A percentile compares a stretch with the other conserved stretches of the same genome.
Evolutionary conservation across 208 protist genomes (phyloP).

Genomic region (Polymyxa betae): DNA sequence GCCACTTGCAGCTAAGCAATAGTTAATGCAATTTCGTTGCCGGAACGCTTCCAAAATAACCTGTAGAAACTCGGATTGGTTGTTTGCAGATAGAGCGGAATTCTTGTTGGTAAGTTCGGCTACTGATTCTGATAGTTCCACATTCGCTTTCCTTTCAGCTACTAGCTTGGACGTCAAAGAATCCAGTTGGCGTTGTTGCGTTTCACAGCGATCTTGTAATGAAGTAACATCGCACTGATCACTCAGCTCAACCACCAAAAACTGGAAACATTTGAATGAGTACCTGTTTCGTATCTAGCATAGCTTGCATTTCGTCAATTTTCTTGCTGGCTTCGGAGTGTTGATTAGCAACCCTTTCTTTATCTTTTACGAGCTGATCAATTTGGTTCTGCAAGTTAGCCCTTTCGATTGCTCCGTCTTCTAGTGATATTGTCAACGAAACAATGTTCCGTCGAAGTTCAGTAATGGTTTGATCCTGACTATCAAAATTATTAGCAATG

Average conservation of each 20-base stretch:
- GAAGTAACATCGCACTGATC: not conserved
- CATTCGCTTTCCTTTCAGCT: not conserved
- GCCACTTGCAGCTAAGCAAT: not conserved
- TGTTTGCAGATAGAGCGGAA: not conserved
- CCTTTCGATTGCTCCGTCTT: conserved; percentile 1
- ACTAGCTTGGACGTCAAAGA: not conserved
- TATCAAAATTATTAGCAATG: not conserved
- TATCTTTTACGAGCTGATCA: not conserved
- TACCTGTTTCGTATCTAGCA: not conserved
- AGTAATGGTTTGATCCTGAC: not conserved
- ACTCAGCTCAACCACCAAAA: not conserved
- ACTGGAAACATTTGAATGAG: not conserved
- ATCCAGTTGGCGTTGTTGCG: not conserved
- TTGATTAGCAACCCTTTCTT: not conserved
- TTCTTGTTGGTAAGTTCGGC: not conserved
- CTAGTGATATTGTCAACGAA: not conserved
- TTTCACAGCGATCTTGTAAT: not conserved
- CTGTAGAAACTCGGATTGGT: not conserved
- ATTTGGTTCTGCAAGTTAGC: not conserved
- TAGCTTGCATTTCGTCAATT: not conserved
- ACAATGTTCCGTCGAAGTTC: not conserved
- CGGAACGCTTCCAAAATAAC: not conserved
- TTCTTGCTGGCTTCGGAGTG: not conserved
- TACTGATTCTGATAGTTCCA: not conserved
- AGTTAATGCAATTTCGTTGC: not conserved